phyloP scores from a whole-genome alignment of 352 stramenopile genomes.

The Paralagenidium karlingii region DNA sequence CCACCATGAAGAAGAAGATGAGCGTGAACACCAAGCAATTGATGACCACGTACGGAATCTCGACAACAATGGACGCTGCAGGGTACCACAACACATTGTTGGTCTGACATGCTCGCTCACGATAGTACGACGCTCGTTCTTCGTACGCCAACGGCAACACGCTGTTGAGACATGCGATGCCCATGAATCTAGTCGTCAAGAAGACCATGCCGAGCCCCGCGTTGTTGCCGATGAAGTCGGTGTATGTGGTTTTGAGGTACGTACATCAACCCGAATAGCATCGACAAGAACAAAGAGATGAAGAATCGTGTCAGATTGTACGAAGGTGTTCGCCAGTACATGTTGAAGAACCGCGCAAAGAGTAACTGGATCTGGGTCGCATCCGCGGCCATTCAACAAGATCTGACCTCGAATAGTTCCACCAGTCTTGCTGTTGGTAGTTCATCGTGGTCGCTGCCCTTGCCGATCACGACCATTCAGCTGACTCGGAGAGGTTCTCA shows the following conservation, averaged over 20 bases:
- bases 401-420: constrained; percentile 38
- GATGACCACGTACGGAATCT: constrained; percentile 50
- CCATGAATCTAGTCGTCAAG: constrained; percentile 67
- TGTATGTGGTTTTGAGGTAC: constrained; percentile 42
- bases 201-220: constrained; percentile 68
- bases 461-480: constrained; percentile 46
- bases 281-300: constrained; percentile 48
- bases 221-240: constrained; percentile 23
- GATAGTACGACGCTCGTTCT: constrained; percentile 87
- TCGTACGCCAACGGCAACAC: constrained; percentile 66
- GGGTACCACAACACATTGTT: constrained; percentile 81
- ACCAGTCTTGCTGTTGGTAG: constrained; percentile 81
- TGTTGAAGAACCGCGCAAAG: constrained; percentile 33
- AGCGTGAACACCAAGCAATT: constrained; percentile 16
- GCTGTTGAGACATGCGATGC: constrained; percentile 67
- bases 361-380: constrained; percentile 23
- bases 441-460: too few species aligned
- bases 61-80: constrained; percentile 59
- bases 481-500: constrained; percentile 18
- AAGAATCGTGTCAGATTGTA: constrained; percentile 79
- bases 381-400: constrained; percentile 6
- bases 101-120: constrained; percentile 82
- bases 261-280: constrained; percentile 71
- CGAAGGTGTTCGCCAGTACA: constrained; percentile 77
- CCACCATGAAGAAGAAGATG: constrained; percentile 31